Evolutionary conservation across 164 flowering plant species (phyloP), one percentile per base, ranked within the genome.

Genomic region (Tetrastigma voinierianum): DNA sequence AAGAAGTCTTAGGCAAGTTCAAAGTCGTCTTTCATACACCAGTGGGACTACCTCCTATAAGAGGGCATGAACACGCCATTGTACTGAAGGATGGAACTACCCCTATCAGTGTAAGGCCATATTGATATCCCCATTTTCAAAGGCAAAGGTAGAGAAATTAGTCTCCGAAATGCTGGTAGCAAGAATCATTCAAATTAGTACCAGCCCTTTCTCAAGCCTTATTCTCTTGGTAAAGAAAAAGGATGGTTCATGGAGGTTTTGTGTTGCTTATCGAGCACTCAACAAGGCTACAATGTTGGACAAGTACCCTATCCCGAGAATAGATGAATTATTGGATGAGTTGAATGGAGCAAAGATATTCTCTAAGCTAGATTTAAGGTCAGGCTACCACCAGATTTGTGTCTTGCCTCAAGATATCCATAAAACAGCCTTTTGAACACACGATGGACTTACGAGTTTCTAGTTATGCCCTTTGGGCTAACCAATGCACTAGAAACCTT

Each of bases 391-490:
- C 25, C 68, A 73, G 19, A 62, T 67, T 9, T 10, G 68, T 0
- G 47, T 73, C 25, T 2, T 32, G 1, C 23, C 46, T 0, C 5
- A 8, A 1, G 61, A 67, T 46, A 47, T 73, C 3, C 45, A 13
- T 19, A 73, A 67, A 11, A 73, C 68, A 16, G 20, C 64, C 1
- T 73, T 73, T 14, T 19, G 67, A 16, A 72, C 64, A 7, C 64
- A 23, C 11, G 25, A 59, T 24, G 72, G 69, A 12, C 76, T 45
- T 67, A 57, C 32, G 68, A 63, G 54, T 73, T 72, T 47, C 16
- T 67, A 10, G 62, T 72, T 4, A 64, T 64, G 67, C 21, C 74
- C 1, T 65, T 70, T 61, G 70, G 75, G 3, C 67, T 72, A 1
- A 47, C 46, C 1, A 72, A 72, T 56, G 70, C 70, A 0, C 70